Evolutionary conservation across 768 basidiomycete species (phyloP).

Genomic region (Exidia glandulosa): DNA sequence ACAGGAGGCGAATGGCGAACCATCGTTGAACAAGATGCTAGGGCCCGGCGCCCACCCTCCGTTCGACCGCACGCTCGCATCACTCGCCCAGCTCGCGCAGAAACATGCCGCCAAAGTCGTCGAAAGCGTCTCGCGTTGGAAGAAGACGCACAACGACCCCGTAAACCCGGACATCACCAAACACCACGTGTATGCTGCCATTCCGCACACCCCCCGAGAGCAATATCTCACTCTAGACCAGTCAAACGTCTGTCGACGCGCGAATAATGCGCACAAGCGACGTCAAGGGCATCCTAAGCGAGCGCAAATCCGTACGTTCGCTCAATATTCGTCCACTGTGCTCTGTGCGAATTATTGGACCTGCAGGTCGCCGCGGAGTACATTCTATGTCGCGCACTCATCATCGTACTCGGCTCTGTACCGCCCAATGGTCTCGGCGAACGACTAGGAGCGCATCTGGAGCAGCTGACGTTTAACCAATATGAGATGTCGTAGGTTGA

Average conservation of each 20-base stretch:
- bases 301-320: conserved; percentile 47
- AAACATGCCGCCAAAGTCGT: conserved; percentile 76
- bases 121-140: conserved; percentile 82
- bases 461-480: conserved; percentile 81
- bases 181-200: conserved; percentile 15
- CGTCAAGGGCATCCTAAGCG: conserved; percentile 40
- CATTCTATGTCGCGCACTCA: conserved; percentile 80
- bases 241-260: conserved; percentile 1
- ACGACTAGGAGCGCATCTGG: conserved; percentile 65
- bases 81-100: conserved; percentile 76
- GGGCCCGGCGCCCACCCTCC: conserved; percentile 62
- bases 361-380: conserved; percentile 65
- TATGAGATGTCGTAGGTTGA: conserved; percentile 42
- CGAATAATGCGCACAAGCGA: conserved; percentile 24
- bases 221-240: not conserved
- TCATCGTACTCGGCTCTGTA: conserved; percentile 60
- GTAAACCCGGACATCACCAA: conserved; percentile 39
- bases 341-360: not conserved
- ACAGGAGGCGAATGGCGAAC: conserved; percentile 66
- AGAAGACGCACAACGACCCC: conserved; percentile 58
- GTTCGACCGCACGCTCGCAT: conserved; percentile 78
- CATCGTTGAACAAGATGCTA: conserved; percentile 52
- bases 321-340: conserved; percentile 3
- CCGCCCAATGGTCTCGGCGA: conserved; percentile 73
- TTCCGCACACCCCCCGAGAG: not conserved